Evolutionary conservation across 495 filamentous ascomycete species (phyloP), one percentile per base, ranked within the genome.

Genomic region (Neurospora sp.): DNA sequence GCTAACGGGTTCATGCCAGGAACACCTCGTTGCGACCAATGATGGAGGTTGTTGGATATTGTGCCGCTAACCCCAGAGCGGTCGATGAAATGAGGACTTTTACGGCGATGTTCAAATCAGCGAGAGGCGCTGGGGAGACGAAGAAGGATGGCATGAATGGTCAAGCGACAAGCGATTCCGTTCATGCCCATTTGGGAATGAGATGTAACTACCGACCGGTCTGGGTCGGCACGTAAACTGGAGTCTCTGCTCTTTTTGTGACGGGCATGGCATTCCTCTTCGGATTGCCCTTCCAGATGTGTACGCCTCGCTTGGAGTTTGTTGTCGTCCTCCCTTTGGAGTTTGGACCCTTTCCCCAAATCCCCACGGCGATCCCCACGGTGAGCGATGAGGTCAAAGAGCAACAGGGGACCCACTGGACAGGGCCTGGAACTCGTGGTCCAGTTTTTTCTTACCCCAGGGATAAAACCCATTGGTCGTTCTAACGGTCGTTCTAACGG

Each of bases 1-100:
- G 6, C 22, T 31, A 61, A 61, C 53, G 40, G 70, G 70, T 27
- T 53, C 42, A 47, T 53, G 70, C 53, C 70, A 77, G 74, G 76
- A 76, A 77, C 76, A 72, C 61, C 53, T 44, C 31, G 22, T 27
- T 45, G 38, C 53, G 47, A 47, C 76, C 75, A 77, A 76, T 76
- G 68, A 73, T 14, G 27, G 27, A 8, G 12, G 27, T n/a, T 45
- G 45, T 53, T 20, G n/a, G 68, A 76, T 70, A 74, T 74, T 74
- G 45, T 20, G 39, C 42, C 72, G 72, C 73, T 75, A 72, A 69
- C 42, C 70, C 61, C 12, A 70, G 71, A 74, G 69, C 69, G 73
- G 72, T 70, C 71, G 71, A 75, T 75, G 71, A 74, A 74, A 76
- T 76, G 73, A 74, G 73, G 69, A 14, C 45, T 53, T 53, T 53